Evolutionary conservation across 176 grass and related monocot species (phyloP).

Genomic region (Chrysopogon serrulatus): DNA sequence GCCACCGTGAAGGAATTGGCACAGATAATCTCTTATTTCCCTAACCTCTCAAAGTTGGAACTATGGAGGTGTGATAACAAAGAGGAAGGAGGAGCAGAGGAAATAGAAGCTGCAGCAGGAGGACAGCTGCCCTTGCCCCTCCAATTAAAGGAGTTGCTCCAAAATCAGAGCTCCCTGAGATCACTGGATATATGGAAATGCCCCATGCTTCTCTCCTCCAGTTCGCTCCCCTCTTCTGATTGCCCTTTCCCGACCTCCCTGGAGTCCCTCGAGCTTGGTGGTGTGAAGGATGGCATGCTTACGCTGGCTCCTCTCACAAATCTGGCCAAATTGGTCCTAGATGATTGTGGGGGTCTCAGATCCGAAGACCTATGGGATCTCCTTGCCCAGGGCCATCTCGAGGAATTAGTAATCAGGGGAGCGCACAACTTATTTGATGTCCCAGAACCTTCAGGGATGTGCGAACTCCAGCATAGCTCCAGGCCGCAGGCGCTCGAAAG

Average conservation of each 20-base stretch:
- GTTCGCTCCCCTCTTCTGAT: not conserved
- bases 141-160: not conserved
- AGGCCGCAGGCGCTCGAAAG: too few relatives aligned
- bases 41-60: fast-evolving
- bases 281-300: not conserved
- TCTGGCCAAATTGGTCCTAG: fast-evolving
- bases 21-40: not conserved
- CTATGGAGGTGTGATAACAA: fast-evolving
- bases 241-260: not conserved
- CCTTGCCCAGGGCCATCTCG: not conserved
- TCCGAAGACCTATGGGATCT: not conserved
- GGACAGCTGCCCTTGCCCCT: not conserved
- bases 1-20: not conserved
- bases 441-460: too few relatives aligned
- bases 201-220: not conserved
- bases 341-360: fast-evolving
- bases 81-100: too few relatives aligned
- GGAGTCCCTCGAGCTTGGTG: not conserved
- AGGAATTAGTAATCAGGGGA: not conserved
- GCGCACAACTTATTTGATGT: too few relatives aligned
- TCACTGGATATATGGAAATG: not conserved
- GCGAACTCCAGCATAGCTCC: too few relatives aligned
- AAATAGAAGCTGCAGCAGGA: not conserved
- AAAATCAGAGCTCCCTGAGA: not conserved
- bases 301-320: not conserved